Base-by-base conservation (phyloP, 129 eudicot species). In the Pittosporum tobira region DNA sequence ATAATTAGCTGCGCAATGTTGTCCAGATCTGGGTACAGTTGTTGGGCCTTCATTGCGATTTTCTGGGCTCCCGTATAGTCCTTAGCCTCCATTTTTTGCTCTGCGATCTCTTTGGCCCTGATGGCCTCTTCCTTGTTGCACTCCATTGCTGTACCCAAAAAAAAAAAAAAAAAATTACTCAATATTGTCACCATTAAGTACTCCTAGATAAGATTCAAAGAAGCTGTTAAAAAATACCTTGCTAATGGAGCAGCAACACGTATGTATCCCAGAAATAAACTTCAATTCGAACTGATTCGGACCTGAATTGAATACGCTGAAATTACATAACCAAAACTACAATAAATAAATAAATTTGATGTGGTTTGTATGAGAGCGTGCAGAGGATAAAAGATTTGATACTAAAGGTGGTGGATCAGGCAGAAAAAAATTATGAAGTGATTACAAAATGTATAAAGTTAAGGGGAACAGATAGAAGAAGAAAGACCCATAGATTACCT, bases 101-200 rank as follows among this genome's bases (percentile, higher is more conserved):
- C 87, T 16, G 94, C 94, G n/a, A 79, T 29, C 26, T 16, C 67
- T 52, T 73, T 79, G 54, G 84, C 84, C 70, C 79, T 64, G 31
- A 34, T 13, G 36, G 94, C 94, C 70, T 84, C 87, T 68, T 79
- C 94, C 74, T 51, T 73, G 71, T 80, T 84, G 78, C 81, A 76
- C 20, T 79, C 93, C 93, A 83, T 83, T 69, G 66, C 50, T 23
- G 28, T 55, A 18, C 29, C 21, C 56, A 55, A 25, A 26, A 18
- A 22, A 62, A 55, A 25, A 26, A 18, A 22, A 73, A 51, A 15
- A 52, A 30, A 8, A 26, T 25, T 52, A 70, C 55, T 66, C 36
- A 63, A 44, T 18, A 71, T 71, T 61, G 64, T 37, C 68, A 40
- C 29, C 50, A 53, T 38, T 26, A 29, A 38, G 68, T 48, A 8